Conservation (phyloP, 306 rosid genomes). For the Trifolium dubium region DNA sequence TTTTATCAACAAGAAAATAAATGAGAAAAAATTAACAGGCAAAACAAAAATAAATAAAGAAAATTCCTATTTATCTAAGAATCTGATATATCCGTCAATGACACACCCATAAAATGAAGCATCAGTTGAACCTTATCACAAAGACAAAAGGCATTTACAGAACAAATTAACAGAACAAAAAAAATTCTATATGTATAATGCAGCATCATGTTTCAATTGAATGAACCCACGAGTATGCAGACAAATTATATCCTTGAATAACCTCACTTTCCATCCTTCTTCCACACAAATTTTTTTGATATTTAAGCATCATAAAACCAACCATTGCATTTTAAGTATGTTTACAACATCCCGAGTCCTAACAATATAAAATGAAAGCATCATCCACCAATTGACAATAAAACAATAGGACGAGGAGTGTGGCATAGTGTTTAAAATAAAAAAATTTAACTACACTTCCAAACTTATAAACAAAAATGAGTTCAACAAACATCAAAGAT, state of each 20-base stretch:
- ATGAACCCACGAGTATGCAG: background rate
- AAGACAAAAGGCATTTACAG: constrained; percentile 30
- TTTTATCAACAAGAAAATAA: constrained; percentile 22
- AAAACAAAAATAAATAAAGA: constrained; percentile 7
- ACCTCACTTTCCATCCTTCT: constrained; percentile 21
- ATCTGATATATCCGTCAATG: constrained; percentile 6
- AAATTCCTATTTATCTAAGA: constrained; percentile 3
- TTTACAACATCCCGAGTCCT: background rate
- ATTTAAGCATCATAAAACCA: constrained; percentile 14
- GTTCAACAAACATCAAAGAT: constrained; percentile 2
- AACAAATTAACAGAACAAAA: constrained; percentile 21
- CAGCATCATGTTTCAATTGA: constrained; percentile 12
- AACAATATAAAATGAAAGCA: constrained; percentile 18
- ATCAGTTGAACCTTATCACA: constrained; percentile 19
- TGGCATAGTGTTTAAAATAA: constrained; percentile 15
- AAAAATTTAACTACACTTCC: background rate
- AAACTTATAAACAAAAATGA: constrained; percentile 24
- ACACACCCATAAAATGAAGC: constrained; percentile 24
- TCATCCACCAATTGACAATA: constrained; percentile 2
- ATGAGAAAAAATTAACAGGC: constrained; percentile 13
- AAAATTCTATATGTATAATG: background rate
- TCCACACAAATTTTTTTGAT: constrained; percentile 3
- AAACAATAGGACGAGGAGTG: background rate
- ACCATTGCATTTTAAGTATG: constrained; percentile 7
- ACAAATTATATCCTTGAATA: constrained; percentile 18